Conservation (phyloP, 768 basidiomycete genomes). For the Sutorius australiensis region DNA sequence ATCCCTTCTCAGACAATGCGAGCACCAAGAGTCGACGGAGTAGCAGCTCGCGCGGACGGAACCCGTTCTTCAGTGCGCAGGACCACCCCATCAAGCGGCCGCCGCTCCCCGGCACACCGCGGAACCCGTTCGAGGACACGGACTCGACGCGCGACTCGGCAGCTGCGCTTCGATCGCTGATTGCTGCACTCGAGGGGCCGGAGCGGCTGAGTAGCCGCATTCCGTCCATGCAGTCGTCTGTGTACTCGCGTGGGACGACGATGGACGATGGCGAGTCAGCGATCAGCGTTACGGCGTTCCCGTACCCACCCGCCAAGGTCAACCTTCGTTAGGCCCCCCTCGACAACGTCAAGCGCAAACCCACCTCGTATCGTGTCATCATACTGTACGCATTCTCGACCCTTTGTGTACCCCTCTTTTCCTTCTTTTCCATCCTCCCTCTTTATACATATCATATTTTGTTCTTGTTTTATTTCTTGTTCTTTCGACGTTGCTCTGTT, state of each 20-base stretch:
- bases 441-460: too few species aligned
- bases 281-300: slow-evolving; percentile 27
- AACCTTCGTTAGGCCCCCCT: slow-evolving; percentile 6
- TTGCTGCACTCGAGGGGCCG: slow-evolving; percentile 58
- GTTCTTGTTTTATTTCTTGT: slow-evolving; percentile 4
- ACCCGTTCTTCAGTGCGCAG: slow-evolving; percentile 42
- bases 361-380: background rate
- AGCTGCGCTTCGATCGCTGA: slow-evolving; percentile 54
- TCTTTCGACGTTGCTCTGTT: slow-evolving; percentile 1
- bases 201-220: slow-evolving; percentile 48
- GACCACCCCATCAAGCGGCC: slow-evolving; percentile 31
- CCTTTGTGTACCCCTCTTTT: slow-evolving; percentile 16
- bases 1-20: slow-evolving; percentile 27
- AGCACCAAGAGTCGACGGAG: slow-evolving; percentile 10
- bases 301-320: slow-evolving; percentile 27
- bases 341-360: background rate
- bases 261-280: slow-evolving; percentile 26
- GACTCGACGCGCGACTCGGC: slow-evolving; percentile 22
- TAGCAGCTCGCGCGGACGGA: slow-evolving; percentile 18
- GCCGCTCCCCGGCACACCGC: slow-evolving; percentile 9
- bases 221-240: slow-evolving; percentile 56
- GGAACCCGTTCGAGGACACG: slow-evolving; percentile 45
- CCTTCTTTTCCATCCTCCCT: background rate
- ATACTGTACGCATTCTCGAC: slow-evolving; percentile 9
- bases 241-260: slow-evolving; percentile 27